Base-by-base conservation (phyloP, 140 eudicot genomes). In the Erigeron philadelphicus region DNA sequence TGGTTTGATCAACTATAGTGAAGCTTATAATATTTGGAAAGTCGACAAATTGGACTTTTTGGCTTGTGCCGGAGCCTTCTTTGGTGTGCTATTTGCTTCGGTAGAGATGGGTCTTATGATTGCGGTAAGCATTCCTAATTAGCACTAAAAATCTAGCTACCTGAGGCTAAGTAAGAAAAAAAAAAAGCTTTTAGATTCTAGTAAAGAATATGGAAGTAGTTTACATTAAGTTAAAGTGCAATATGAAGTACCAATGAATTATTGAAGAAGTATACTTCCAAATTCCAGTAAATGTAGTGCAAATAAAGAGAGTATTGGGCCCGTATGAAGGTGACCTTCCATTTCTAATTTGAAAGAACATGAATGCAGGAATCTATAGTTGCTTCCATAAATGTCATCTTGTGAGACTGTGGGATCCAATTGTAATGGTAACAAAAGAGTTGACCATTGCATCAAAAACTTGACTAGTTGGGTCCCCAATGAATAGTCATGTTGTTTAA, bases 41-140 rank as follows among this genome's bases (percentile, higher is more conserved):
- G 86, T 87, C 23, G 90, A 87, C 75, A 87, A 87, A 68, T 17
- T 87, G 35, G 90, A 84, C 47, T 87, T 87, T 78, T 66, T 87
- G 56, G 86, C 88, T 11, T 82, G 88, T 61, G 75, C 85, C 10
- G 88, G 88, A 45, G 84, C 90, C 48, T 87, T 87, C 72, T 73
- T 84, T 31, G 88, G 90, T 1, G 88, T 84, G 57, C 64, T 82
- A 66, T 87, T 87, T 72, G 84, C 81, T 18, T 84, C 95, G 0
- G 88, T 87, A 0, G 88, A 87, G 81, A 80, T 82, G 47, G 95
- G 95, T 44, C 88, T 87, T 58, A 74, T 78, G 46, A 60, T 78
- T 4, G 86, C 88, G 81, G 95, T 87, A 80, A 75, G 70, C 38
- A 42, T 50, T 46, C 45, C 9, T 55, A 6, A 13, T 1, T 61